Evolutionary conservation across 768 basidiomycete genomes (phyloP).

Genomic region (Clathrus columnatus): DNA sequence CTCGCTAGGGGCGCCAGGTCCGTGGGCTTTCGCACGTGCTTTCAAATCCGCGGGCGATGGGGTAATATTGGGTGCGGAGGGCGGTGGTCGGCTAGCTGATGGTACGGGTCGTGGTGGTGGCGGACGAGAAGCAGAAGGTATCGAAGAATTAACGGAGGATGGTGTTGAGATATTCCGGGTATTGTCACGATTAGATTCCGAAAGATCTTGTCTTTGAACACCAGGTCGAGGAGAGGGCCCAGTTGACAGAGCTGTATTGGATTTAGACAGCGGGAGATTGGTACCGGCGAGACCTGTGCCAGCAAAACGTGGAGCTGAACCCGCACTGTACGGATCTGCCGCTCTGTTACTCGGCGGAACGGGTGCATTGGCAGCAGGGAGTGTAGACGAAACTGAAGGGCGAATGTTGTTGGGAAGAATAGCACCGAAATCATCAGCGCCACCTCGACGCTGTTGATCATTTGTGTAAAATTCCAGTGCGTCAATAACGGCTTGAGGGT

Average conservation of each 20-base stretch:
- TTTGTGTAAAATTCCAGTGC: slow-evolving; percentile 98
- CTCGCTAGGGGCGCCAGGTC: slow-evolving; percentile 30
- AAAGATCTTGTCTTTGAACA: slow-evolving; percentile 39
- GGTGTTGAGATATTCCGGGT: slow-evolving; percentile 30
- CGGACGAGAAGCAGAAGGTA: slow-evolving; percentile 49
- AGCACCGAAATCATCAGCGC: slow-evolving; percentile 44
- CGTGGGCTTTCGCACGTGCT: slow-evolving; percentile 52
- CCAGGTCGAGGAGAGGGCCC: slow-evolving; percentile 25
- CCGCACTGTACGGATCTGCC: slow-evolving; percentile 24
- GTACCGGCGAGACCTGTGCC: slow-evolving; percentile 86
- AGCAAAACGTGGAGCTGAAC: slow-evolving; percentile 68
- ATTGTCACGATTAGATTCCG: slow-evolving; percentile 31
- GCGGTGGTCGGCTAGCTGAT: slow-evolving; percentile 45
- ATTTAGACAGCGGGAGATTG: slow-evolving; percentile 5
- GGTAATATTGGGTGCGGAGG: slow-evolving; percentile 41
- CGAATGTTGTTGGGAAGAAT: slow-evolving; percentile 18
- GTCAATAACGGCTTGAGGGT: slow-evolving; percentile 95
- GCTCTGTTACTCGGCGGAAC: slow-evolving; percentile 28
- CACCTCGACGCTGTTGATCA: slow-evolving; percentile 86
- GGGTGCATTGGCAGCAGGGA: slow-evolving; percentile 16
- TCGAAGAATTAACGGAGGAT: slow-evolving; percentile 18
- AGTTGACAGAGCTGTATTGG: slow-evolving; percentile 2
- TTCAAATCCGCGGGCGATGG: slow-evolving; percentile 60
- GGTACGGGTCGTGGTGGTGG: slow-evolving; percentile 59
- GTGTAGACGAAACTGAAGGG: slow-evolving; percentile 14